These are phyloP conservation scores for Candida fluviatilis DNA, from an alignment of 805 yeast species.

Conservation along the genomic window DNA sequence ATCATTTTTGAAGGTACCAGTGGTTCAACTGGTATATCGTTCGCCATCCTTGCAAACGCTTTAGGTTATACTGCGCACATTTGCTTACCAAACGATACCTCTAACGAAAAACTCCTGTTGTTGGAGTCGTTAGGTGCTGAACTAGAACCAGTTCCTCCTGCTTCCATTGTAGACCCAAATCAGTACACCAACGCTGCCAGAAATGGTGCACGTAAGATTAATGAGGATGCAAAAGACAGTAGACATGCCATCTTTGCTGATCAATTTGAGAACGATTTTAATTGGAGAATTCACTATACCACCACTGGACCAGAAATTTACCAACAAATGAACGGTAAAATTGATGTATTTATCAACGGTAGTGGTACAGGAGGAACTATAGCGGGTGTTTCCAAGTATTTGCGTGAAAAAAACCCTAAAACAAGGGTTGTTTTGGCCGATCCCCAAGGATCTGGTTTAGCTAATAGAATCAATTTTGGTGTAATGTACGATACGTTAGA, in stretches of 20 bases:
- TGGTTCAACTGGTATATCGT: conserved; percentile 94
- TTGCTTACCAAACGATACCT: conserved; percentile 93
- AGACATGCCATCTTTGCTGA: conserved; percentile 81
- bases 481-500: conserved; percentile 92
- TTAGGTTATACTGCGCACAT: conserved; percentile 88
- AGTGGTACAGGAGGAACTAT: conserved; percentile 98
- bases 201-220: conserved; percentile 52
- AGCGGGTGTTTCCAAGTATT: conserved; percentile 76
- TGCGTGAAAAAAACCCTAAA: conserved; percentile 57
- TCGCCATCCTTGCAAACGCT: conserved; percentile 86
- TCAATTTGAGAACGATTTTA: conserved; percentile 90
- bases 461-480: conserved; percentile 78
- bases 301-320: conserved; percentile 95
- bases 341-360: conserved; percentile 83
- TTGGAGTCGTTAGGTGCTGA: conserved; percentile 74
- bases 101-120: conserved; percentile 73
- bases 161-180: conserved; percentile 87
- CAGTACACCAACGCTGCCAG: conserved; percentile 92
- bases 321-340: conserved; percentile 56
- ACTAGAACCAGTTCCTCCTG: conserved; percentile 85
- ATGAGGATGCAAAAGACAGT: conserved; percentile 30
- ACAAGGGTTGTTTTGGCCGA: conserved; percentile 72
- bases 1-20: conserved; percentile 91
- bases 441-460: conserved; percentile 94
- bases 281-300: conserved; percentile 79